A percentile compares a stretch with the other conserved stretches of the same genome.
phyloP scores from a whole-genome alignment of 2,329 filamentous ascomycete genomes.

The Dactylellina parvicollis region DNA sequence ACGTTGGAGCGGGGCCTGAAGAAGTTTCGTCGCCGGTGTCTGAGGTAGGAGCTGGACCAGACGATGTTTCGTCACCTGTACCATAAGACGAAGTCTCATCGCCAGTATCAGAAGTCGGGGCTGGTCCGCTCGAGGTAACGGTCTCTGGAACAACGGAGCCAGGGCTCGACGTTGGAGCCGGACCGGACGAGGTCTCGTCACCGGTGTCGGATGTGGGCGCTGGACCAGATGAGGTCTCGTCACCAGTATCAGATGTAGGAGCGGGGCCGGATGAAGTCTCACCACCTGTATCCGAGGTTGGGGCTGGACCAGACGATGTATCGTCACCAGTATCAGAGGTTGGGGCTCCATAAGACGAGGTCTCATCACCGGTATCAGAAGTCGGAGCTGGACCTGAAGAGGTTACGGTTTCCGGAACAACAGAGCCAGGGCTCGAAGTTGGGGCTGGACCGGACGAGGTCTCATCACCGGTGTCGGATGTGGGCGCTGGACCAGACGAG shows the following conservation, averaged over 20 bases:
- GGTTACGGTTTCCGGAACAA: background rate
- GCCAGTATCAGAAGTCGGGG: slow-evolving; percentile 9
- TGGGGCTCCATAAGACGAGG: background rate
- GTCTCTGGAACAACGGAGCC: background rate
- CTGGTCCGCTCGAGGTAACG: background rate
- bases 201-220: background rate
- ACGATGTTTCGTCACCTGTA: background rate
- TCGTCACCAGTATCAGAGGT: background rate
- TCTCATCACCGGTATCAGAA: background rate
- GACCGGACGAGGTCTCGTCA: background rate
- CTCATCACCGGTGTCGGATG: background rate
- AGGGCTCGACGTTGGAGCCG: background rate
- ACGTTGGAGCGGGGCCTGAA: background rate
- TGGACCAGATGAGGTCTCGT: background rate
- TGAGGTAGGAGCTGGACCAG: background rate
- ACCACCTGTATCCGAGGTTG: too few species aligned
- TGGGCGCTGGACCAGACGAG: background rate
- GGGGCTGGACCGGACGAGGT: background rate
- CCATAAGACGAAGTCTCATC: too few species aligned
- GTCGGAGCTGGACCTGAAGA: background rate
- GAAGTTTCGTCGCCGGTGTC: too few species aligned
- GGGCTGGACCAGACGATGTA: too few species aligned
- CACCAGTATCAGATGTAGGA: too few species aligned
- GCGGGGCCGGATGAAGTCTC: too few species aligned
- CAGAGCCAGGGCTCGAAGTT: background rate